Conservation (phyloP, 164 flowering plant species). For the Vitis vinifera region ASM3070453v1 NC_081821.1:17765001-17765500, state of each 20-base stretch:
- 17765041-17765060: slow-evolving; percentile 17
- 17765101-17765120: slow-evolving; percentile 12
- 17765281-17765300: slow-evolving; percentile 26
- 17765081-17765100: slow-evolving; percentile 13
- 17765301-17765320: slow-evolving; percentile 40
- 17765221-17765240: slow-evolving; percentile 3
- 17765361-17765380: slow-evolving; percentile 44
- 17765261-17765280: neutral
- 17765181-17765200: slow-evolving; percentile 8
- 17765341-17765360: slow-evolving; percentile 47
- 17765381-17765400: slow-evolving; percentile 48
- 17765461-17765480: slow-evolving; percentile 54
- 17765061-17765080: slow-evolving; percentile 17
- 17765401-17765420: slow-evolving; percentile 25
- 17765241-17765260: neutral
- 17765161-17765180: slow-evolving; percentile 14
- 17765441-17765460: slow-evolving; percentile 55
- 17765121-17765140: slow-evolving; percentile 4
- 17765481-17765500: slow-evolving; percentile 54
- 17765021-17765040: slow-evolving; percentile 8
- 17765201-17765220: slow-evolving; percentile 14
- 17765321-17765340: slow-evolving; percentile 38
- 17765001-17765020: slow-evolving; percentile 17
- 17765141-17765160: slow-evolving; percentile 11
- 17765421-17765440: slow-evolving; percentile 39